Base-by-base conservation (phyloP, 192 early-diverging fungal genomes). In the Backusella australiensis region DNA sequence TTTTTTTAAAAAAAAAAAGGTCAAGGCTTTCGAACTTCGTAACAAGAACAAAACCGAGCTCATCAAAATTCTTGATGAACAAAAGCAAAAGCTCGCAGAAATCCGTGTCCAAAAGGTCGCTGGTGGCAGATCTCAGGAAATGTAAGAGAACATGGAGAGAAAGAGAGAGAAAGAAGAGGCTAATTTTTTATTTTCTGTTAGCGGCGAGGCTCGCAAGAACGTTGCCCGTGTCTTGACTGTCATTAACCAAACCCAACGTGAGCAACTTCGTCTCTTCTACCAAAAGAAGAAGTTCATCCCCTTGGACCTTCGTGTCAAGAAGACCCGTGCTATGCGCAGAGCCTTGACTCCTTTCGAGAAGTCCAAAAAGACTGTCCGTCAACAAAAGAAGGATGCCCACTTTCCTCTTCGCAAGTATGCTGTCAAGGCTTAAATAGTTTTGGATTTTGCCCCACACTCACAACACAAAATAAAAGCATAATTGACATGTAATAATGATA, bases 261-360 rank as follows among this genome's bases (percentile, higher is more conserved):
- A 91, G 32, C 91, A 95, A 85, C 91, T 96, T 70, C 94, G 95
- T 79, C 83, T 90, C 71, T 92, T 92, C 90, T 98, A 96, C 91
- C 91, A 93, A 81, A 90, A 91, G 82, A 97, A 96, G 92, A 98
- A 98, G 91, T 94, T 95, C 89, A 79, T 97, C 75, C 97, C 98
- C 73, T 87, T 96, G 78, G 97, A 99, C 88, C 93, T 99, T 86
- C 94, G 97, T 82, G 88, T 87, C 84, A 98, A 99, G 94, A 96
- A 96, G 92, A 99, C 96, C 78, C 56, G 97, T 84, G 97, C 97
- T 77, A 93, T 98, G 86, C 96, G 98, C 75, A 94, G 96, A 80
- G 92, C 93, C 75, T 88, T 98, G 87, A 96, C 95, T 89, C 82
- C 88, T 80, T 73, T 84, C 80, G 94, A 99, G 87, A 80, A 83